phyloP scores from a whole-genome alignment of 1,284 basidiomycete species.

The Puccinia horiana region DNA sequence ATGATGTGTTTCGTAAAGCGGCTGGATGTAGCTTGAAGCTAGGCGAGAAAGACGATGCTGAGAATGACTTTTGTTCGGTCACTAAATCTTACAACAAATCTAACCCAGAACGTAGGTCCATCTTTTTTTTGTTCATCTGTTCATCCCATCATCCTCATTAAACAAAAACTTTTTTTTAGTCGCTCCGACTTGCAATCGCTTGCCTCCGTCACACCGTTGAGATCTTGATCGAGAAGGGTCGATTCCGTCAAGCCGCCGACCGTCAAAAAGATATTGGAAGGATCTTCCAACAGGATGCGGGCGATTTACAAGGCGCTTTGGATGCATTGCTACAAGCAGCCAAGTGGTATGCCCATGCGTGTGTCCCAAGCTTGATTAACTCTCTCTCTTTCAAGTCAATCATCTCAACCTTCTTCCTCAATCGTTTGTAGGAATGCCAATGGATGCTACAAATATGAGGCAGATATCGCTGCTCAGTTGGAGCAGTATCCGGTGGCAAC shows the following conservation, averaged over 20 bases:
- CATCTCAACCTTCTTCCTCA: neutral
- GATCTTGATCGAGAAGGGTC: conserved; percentile 78
- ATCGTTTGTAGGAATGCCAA: conserved; percentile 75
- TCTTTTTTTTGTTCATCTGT: conserved; percentile 46
- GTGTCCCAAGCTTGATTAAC: conserved; percentile 58
- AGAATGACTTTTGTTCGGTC: conserved; percentile 95
- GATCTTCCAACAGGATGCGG: conserved; percentile 75
- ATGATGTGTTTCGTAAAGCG: conserved; percentile 81
- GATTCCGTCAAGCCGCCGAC: conserved; percentile 96
- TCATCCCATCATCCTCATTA: neutral
- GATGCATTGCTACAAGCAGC: conserved; percentile 89
- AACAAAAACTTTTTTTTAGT: too few species aligned
- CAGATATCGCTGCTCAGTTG: conserved; percentile 87
- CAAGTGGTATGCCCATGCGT: conserved; percentile 98
- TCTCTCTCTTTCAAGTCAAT: conserved; percentile 49
- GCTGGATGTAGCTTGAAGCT: conserved; percentile 85
- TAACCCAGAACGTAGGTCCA: conserved; percentile 72
- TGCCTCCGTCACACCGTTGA: conserved; percentile 83
- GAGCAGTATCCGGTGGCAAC: conserved; percentile 83
- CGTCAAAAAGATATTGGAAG: conserved; percentile 94
- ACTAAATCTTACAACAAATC: conserved; percentile 89
- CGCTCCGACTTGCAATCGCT: conserved; percentile 75
- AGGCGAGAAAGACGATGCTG: conserved; percentile 84
- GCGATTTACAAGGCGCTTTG: conserved; percentile 76
- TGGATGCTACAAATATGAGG: conserved; percentile 91